Evolutionary conservation across 352 stramenopile genomes (phyloP).

Genomic region (Phytophthora foliorum): DNA sequence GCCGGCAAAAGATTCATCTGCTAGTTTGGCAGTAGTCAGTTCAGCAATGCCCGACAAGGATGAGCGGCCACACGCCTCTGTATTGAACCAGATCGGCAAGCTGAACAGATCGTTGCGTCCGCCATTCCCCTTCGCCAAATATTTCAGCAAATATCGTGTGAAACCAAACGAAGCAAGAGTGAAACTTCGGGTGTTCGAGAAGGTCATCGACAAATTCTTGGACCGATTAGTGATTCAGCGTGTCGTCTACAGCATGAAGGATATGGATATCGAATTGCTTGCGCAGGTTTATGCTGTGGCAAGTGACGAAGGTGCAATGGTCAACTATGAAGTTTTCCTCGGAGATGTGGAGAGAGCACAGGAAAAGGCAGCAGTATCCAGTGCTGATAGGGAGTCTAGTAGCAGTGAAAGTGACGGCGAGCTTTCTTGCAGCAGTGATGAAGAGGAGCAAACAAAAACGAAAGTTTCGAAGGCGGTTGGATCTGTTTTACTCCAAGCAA

Average conservation of each 20-base stretch:
- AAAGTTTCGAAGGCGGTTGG: slow-evolving; percentile 40
- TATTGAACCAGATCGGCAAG: slow-evolving; percentile 51
- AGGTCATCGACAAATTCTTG: slow-evolving; percentile 84
- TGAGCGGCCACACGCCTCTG: slow-evolving; percentile 21
- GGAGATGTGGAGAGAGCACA: slow-evolving; percentile 54
- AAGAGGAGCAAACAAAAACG: slow-evolving; percentile 41
- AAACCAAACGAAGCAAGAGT: slow-evolving; percentile 48
- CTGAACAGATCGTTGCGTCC: slow-evolving; percentile 59
- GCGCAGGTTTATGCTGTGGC: slow-evolving; percentile 37
- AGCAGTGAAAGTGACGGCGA: slow-evolving; percentile 49
- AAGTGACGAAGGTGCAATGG: slow-evolving; percentile 32
- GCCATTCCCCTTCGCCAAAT: slow-evolving; percentile 79
- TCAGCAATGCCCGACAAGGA: slow-evolving; percentile 10
- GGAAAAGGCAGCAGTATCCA: slow-evolving; percentile 17
- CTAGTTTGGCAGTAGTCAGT: slow-evolving; percentile 5
- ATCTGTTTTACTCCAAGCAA: slow-evolving; percentile 40
- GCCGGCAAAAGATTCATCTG: slow-evolving; percentile 23
- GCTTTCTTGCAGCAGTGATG: slow-evolving; percentile 44
- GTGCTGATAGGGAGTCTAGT: slow-evolving; percentile 29
- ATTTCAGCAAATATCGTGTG: slow-evolving; percentile 75
- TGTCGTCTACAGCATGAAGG: slow-evolving; percentile 73
- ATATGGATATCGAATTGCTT: slow-evolving; percentile 66
- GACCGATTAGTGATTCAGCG: slow-evolving; percentile 58
- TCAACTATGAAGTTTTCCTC: slow-evolving; percentile 68
- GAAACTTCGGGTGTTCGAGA: slow-evolving; percentile 73